A percentile compares a stretch with the other conserved stretches of the same genome.
Evolutionary conservation across 2,329 filamentous ascomycete genomes (phyloP).

Genomic region (Metarhizium anisopliae): DNA sequence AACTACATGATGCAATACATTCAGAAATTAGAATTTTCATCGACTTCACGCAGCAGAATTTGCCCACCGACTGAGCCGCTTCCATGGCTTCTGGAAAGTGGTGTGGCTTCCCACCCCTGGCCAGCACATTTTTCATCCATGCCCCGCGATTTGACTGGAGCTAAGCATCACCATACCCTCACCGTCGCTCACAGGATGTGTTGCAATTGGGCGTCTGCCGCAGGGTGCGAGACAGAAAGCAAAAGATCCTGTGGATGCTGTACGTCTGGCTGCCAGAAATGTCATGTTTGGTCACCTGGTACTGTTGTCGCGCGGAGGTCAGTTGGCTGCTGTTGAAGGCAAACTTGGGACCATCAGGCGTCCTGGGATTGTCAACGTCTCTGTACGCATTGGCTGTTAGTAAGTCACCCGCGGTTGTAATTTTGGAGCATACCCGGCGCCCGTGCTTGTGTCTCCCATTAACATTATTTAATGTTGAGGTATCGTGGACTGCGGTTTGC

Average conservation of each 20-base stretch:
- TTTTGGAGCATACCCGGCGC: no score
- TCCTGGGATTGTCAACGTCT: no score
- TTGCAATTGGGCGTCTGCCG: neutral
- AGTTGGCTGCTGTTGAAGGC: no score
- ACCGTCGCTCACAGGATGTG: neutral
- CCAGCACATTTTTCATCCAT: neutral
- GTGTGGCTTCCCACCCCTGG: neutral
- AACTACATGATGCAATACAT: no score
- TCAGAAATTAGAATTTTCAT: no score
- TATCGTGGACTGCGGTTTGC: no score
- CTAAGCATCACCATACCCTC: neutral
- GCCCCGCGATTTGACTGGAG: neutral
- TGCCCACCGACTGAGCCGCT: neutral
- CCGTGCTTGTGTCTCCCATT: no score
- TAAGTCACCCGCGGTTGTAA: no score
- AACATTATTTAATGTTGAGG: no score
- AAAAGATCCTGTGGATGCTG: neutral
- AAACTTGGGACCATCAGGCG: no score
- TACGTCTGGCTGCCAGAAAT: neutral
- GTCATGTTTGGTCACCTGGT: neutral
- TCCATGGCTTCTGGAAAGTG: neutral
- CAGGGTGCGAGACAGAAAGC: neutral
- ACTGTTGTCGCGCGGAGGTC: neutral
- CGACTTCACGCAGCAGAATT: neutral
- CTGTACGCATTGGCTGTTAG: no score